These are phyloP conservation scores for Lentinula guzmanii DNA, from an alignment of 768 basidiomycete species.

Conservation along the genomic window DNA sequence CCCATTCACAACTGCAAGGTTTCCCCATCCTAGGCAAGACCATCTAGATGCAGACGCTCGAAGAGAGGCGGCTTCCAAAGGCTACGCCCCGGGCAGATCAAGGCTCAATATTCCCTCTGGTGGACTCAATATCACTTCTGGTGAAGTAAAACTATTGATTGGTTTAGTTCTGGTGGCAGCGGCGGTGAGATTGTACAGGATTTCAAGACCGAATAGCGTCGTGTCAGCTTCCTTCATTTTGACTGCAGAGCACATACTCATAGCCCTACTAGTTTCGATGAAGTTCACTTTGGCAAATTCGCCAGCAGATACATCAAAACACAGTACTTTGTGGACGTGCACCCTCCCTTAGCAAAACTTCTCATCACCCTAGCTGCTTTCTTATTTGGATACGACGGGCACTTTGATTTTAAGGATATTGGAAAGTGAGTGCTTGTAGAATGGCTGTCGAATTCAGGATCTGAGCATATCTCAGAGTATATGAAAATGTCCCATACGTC, in stretches of 20 bases:
- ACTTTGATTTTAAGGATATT: conserved; percentile 97
- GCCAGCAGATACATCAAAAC: conserved; percentile 92
- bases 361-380: conserved; percentile 90
- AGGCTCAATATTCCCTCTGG: conserved; percentile 41
- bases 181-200: conserved; percentile 78
- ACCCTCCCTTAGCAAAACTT: conserved; percentile 94
- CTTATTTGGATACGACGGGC: conserved; percentile 81
- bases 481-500: conserved; percentile 87
- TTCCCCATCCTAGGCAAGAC: conserved; percentile 60
- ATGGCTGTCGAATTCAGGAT: not conserved
- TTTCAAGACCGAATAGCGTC: conserved; percentile 85
- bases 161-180: conserved; percentile 63
- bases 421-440: conserved; percentile 63
- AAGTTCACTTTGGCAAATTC: conserved; percentile 98
- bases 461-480: conserved; percentile 43
- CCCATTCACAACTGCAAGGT: conserved; percentile 40
- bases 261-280: conserved; percentile 70
- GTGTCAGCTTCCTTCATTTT: conserved; percentile 57
- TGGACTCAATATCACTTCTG: conserved; percentile 57
- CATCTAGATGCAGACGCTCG: conserved; percentile 72
- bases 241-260: not conserved
- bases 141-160: conserved; percentile 73
- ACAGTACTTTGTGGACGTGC: conserved; percentile 90
- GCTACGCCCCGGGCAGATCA: conserved; percentile 46
- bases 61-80: conserved; percentile 63